phyloP scores from a whole-genome alignment of 2,329 filamentous ascomycete genomes.

The Hypocrella siamensis region DNA sequence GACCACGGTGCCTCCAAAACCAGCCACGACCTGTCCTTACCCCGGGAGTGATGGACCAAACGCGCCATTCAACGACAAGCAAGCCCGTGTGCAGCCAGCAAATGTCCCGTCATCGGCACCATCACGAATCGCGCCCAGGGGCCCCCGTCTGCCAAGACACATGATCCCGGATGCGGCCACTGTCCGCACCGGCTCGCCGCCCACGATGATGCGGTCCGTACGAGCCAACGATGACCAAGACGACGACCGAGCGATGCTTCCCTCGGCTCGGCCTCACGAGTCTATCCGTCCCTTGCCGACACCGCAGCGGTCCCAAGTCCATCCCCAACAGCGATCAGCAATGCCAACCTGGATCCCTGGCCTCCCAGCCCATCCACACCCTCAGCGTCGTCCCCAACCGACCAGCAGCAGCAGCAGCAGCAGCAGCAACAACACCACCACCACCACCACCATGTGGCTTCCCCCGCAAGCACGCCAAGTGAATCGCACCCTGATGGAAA shows the following conservation, averaged over 20 bases:
- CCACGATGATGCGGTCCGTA: neutral
- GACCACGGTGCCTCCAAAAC: too few relatives aligned
- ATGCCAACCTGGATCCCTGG: conserved; percentile 3
- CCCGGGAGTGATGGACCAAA: too few relatives aligned
- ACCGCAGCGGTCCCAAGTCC: neutral
- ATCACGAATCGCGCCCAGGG: too few relatives aligned
- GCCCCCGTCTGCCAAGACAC: too few relatives aligned
- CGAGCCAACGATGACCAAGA: conserved; percentile 8
- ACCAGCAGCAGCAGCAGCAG: too few relatives aligned
- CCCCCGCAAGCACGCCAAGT: conserved; percentile 3
- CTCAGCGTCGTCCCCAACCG: conserved; percentile 3
- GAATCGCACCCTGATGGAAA: conserved; percentile 1
- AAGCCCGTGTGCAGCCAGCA: too few relatives aligned
- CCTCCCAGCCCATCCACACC: conserved; percentile 5
- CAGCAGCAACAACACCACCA: too few relatives aligned
- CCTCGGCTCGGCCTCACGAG: conserved; percentile 1
- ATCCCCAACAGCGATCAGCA: conserved; percentile 2
- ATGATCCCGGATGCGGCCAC: conserved; percentile 9
- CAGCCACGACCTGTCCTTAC: too few relatives aligned
- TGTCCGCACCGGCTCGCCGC: conserved; percentile 11
- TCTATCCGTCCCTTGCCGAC: neutral
- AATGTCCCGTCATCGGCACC: too few relatives aligned
- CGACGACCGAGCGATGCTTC: conserved; percentile 7
- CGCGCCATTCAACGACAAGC: too few relatives aligned
- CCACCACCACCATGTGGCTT: conserved; percentile 4